These are phyloP conservation scores for Solanum sejunctum DNA, from an alignment of 257 asterid species.

Conservation along the genomic window DNA sequence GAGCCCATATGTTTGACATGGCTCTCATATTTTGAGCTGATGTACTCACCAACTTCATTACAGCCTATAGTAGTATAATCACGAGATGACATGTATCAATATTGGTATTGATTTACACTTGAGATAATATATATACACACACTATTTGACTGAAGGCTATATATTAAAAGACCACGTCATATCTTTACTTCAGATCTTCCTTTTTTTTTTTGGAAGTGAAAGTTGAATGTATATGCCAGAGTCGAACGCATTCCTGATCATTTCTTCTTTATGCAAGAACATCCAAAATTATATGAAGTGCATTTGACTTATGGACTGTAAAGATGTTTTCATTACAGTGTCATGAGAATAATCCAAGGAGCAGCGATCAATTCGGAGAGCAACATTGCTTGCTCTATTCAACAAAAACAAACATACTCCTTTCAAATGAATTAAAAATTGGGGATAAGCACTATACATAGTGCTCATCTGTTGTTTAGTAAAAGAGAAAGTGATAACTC, in stretches of 20 bases:
- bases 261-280: background rate
- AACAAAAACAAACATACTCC: background rate
- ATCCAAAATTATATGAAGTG: background rate
- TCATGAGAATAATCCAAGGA: background rate
- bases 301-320: background rate
- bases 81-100: background rate
- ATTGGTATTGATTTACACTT: background rate
- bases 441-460: background rate
- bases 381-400: background rate
- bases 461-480: background rate
- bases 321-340: background rate
- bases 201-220: too few relatives aligned
- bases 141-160: background rate
- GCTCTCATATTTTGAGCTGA: constrained; percentile 43
- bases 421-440: background rate
- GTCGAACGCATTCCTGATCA: background rate
- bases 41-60: constrained; percentile 47
- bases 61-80: constrained; percentile 33
- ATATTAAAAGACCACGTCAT: background rate
- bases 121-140: background rate
- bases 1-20: constrained; percentile 51
- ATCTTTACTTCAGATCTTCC: background rate
- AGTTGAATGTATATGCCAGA: too few relatives aligned
- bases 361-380: background rate
- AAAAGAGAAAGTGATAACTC: background rate